These are phyloP conservation scores for Filobasidium wieringae DNA, from an alignment of 768 basidiomycete genomes.

Conservation along the genomic window DNA sequence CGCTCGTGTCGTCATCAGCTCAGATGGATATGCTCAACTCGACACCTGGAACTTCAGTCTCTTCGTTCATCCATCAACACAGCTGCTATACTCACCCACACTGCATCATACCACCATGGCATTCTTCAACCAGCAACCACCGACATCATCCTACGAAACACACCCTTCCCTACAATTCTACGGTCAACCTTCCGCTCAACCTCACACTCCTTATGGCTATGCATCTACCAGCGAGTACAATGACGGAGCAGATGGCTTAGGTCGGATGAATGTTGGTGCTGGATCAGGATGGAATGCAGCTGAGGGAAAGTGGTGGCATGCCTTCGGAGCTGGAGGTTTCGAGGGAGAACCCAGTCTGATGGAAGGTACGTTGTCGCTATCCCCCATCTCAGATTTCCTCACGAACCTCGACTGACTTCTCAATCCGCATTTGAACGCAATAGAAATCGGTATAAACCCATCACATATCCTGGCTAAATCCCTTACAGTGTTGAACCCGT, in stretches of 20 bases:
- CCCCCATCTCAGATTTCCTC: background rate
- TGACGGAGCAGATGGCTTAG: background rate
- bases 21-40: too few species aligned
- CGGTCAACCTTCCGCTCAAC: slow-evolving; percentile 20
- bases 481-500: slow-evolving; percentile 85
- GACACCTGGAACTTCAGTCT: too few species aligned
- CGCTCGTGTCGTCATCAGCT: too few species aligned
- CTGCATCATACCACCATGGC: slow-evolving; percentile 1
- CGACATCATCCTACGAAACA: background rate
- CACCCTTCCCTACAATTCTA: slow-evolving; percentile 35
- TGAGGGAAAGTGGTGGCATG: slow-evolving; percentile 79
- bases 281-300: slow-evolving; percentile 44
- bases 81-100: too few species aligned
- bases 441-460: slow-evolving; percentile 97
- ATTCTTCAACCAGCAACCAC: slow-evolving; percentile 9
- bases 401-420: background rate
- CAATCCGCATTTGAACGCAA: background rate
- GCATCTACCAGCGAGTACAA: background rate
- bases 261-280: slow-evolving; percentile 41
- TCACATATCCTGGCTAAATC: slow-evolving; percentile 89
- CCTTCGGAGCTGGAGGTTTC: slow-evolving; percentile 87
- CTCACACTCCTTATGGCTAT: too few species aligned
- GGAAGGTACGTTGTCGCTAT: slow-evolving; percentile 54
- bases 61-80: too few species aligned
- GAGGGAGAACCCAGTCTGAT: slow-evolving; percentile 92